phyloP scores from a whole-genome alignment of 164 flowering plant species.

The Chimonanthus praecox region DNA sequence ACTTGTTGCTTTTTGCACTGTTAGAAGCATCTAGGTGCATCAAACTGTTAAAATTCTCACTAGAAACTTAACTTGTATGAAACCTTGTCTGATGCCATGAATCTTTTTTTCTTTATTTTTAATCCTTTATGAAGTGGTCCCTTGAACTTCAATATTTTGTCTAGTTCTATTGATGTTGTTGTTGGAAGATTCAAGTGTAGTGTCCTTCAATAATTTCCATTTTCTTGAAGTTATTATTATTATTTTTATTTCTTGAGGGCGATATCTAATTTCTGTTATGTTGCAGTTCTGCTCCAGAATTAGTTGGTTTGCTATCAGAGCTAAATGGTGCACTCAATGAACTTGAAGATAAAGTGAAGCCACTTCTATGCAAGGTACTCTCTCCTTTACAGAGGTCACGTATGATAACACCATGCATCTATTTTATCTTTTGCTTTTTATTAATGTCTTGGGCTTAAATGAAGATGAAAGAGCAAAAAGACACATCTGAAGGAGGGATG shows the following conservation, averaged over 20 bases:
- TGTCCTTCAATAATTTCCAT: neutral
- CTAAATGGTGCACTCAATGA: constrained; percentile 52
- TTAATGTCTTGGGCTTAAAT: constrained; percentile 15
- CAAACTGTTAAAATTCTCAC: no score
- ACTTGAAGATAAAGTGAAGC: constrained; percentile 65
- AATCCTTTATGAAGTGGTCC: neutral
- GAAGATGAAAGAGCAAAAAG: constrained; percentile 38
- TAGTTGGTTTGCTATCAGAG: constrained; percentile 71
- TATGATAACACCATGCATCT: neutral
- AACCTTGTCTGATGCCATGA: no score
- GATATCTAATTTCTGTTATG: neutral
- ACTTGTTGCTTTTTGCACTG: no score
- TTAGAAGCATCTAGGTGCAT: no score
- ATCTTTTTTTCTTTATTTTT: no score
- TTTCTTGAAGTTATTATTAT: neutral
- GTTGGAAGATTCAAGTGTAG: neutral
- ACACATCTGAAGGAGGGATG: constrained; percentile 38
- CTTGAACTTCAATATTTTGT: neutral
- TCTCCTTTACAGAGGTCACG: neutral
- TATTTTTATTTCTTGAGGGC: neutral
- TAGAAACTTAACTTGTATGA: no score
- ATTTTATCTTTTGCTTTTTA: neutral
- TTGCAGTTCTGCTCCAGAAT: constrained; percentile 78
- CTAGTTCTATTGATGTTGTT: neutral
- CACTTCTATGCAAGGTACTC: constrained; percentile 65